Evolutionary conservation across 805 yeast species (phyloP).

Genomic region (Ogataea zsoltii): DNA sequence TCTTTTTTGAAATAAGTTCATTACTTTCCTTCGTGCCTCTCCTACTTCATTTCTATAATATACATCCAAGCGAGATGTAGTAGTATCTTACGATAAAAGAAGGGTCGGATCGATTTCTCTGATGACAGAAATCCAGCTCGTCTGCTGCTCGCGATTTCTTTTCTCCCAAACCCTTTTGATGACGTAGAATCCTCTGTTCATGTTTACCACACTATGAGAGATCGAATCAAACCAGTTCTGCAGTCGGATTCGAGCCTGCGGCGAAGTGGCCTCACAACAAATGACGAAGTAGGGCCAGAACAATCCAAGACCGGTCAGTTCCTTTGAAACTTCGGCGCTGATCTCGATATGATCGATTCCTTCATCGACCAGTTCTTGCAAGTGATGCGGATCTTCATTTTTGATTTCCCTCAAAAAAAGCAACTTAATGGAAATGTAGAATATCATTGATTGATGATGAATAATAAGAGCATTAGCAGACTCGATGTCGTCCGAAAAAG

Average conservation of each 20-base stretch:
- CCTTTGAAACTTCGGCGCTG: not conserved
- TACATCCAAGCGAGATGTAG: too few relatives aligned
- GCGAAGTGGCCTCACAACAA: constrained; percentile 3
- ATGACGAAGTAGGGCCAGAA: constrained; percentile 4
- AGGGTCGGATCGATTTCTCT: constrained; percentile 1
- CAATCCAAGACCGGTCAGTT: not conserved
- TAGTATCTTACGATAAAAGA: not conserved
- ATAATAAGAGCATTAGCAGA: constrained; percentile 1
- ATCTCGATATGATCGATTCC: constrained; percentile 2
- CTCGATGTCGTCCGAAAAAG: not conserved
- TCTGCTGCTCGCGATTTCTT: not conserved
- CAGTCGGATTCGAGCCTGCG: not conserved
- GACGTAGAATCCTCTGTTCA: not conserved
- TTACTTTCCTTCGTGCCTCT: too few relatives aligned
- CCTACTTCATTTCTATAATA: too few relatives aligned
- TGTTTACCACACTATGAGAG: not conserved
- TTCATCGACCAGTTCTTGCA: not conserved
- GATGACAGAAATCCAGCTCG: constrained; percentile 2
- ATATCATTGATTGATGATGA: constrained; percentile 3
- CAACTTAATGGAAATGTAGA: not conserved
- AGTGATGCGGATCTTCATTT: not conserved
- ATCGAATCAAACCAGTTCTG: constrained; percentile 1
- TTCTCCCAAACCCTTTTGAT: not conserved
- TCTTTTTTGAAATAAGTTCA: too few relatives aligned
- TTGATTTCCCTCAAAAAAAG: not conserved